Evolutionary conservation across 2,329 filamentous ascomycete species (phyloP), one percentile per base, ranked within the genome.

Genomic region (Neopestalotiopsis sp.): DNA sequence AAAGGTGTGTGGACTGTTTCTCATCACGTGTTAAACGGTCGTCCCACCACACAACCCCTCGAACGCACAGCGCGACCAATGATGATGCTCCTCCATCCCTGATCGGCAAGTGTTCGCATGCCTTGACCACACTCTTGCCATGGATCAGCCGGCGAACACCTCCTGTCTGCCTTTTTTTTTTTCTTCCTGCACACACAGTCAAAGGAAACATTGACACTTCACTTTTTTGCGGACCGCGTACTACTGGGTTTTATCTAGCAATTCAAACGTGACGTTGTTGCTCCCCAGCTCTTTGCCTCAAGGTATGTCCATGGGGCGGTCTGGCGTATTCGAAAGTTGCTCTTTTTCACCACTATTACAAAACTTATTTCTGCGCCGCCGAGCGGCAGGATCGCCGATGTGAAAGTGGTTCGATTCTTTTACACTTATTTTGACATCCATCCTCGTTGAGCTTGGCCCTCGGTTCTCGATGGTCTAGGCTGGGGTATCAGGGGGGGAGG

Each of bases 11-110:
- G 45, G 45, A 20, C 45, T 53, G n/a, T 32, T 14, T 34, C 28
- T 42, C 12, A 62, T 62, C 59, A 62, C 59, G 59, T 62, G 59
- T 62, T 17, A 40, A 62, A 62, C 59, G 34, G 59, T 34, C 32
- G 59, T 38, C 59, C 59, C 59, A 62, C 59, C 30, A 62, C n/a
- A 62, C 24, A 28, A 30, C 32, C 32, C 34, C 10, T 38, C 34
- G 34, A 38, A 7, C 24, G 24, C 34, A 38, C 34, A 38, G 14
- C 28, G 28, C 13, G 12, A 24, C 32, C 62, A 49, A 24, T 40
- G 24, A 34, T 12, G 34, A 65, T 49, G 34, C 20, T 65, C 3
- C 24, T 65, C 24, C 28, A 42, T 63, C 62, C 45, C 45, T 53
- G 32, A 62, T 34, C 34, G 32, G 20, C 59, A 40, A 34, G n/a